These are phyloP conservation scores for Termitomyces heimii DNA, from an alignment of 768 basidiomycete species.

Conservation along the genomic window DNA sequence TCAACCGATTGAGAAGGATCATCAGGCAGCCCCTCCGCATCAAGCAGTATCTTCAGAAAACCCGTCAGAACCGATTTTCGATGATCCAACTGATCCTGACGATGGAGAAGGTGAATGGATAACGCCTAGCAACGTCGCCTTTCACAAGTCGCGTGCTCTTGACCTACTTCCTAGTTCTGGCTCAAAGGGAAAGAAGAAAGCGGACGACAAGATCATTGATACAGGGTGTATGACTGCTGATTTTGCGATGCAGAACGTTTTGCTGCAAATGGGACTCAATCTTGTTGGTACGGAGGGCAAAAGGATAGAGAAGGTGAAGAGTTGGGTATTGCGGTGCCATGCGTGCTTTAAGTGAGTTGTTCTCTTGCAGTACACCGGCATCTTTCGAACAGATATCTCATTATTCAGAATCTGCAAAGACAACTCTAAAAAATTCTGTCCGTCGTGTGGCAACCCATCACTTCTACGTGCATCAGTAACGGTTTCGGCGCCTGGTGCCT, in stretches of 20 bases:
- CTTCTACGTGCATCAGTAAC: conserved; percentile 90
- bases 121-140: conserved; percentile 78
- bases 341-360: conserved; percentile 94
- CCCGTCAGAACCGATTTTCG: conserved; percentile 42
- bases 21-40: conserved; percentile 1
- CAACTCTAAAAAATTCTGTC: conserved; percentile 91
- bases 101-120: conserved; percentile 97
- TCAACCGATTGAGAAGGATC: conserved; percentile 23
- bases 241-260: conserved; percentile 98
- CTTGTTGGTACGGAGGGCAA: conserved; percentile 89
- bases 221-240: conserved; percentile 97
- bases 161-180: conserved; percentile 65
- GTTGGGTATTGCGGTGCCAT: conserved; percentile 94
- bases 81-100: conserved; percentile 73
- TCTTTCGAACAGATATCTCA: background rate
- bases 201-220: conserved; percentile 36
- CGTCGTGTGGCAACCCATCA: conserved; percentile 92
- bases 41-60: conserved; percentile 6
- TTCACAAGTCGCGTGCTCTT: conserved; percentile 85
- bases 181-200: conserved; percentile 29
- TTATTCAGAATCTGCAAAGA: conserved; percentile 86
- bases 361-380: background rate
- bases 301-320: conserved; percentile 86
- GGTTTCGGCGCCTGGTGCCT: conserved; percentile 58
- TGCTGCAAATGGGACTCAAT: conserved; percentile 90